Evolutionary conservation across 257 asterid genomes (phyloP).

Genomic region (Nicotiana attenuata): DNA sequence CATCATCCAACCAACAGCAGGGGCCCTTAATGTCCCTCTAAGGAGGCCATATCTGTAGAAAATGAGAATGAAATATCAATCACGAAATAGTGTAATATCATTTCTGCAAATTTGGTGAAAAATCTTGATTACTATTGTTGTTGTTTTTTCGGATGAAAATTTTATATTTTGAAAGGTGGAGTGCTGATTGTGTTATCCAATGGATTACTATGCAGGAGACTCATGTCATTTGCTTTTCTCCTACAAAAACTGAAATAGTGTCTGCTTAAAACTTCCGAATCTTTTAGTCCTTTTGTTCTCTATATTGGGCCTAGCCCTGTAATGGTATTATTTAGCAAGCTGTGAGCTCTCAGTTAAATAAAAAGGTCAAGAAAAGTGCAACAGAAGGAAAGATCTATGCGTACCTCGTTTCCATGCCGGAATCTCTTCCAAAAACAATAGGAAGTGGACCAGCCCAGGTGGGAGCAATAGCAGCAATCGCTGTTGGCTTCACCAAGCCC

Average conservation of each 20-base stretch:
- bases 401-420: constrained; percentile 86
- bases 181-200: neutral
- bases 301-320: neutral
- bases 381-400: neutral
- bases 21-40: constrained; percentile 87
- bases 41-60: constrained; percentile 68
- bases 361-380: neutral
- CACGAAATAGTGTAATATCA: neutral
- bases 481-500: constrained; percentile 68
- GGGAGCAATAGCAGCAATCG: constrained; percentile 93
- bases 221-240: neutral
- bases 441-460: constrained; percentile 99
- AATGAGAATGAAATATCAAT: neutral
- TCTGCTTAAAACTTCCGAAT: neutral
- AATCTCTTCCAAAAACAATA: constrained; percentile 81
- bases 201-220: neutral
- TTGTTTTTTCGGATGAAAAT: neutral
- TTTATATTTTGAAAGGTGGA: neutral
- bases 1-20: constrained; percentile 99
- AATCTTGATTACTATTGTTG: neutral
- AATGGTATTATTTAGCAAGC: neutral
- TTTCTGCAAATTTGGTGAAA: neutral
- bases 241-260: neutral
- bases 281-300: neutral
- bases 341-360: neutral